Base-by-base conservation (phyloP, 2,329 filamentous ascomycete genomes). In the Ophiosphaerella korrae region DNA sequence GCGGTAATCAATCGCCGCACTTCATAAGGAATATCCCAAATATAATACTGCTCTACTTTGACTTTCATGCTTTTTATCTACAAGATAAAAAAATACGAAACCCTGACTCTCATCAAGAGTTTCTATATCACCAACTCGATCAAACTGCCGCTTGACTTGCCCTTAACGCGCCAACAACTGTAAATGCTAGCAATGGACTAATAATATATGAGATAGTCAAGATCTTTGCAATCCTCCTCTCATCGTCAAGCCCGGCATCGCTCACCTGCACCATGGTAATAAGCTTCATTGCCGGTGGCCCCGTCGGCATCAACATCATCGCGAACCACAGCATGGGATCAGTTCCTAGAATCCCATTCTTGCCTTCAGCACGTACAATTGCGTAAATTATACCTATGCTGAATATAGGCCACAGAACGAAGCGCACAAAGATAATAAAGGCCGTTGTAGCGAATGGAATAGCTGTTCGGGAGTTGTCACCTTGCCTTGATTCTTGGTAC, bases 271-370 rank as follows among this genome's bases (percentile, higher is more conserved):
- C 78, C 52, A 84, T 70, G 1, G 78, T 79, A 11, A 78, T 78
- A 29, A 80, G 70, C 35, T 81, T 80, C 76, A 83, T 74, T 0
- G 81, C 80, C 2, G 80, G 78, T 35, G 81, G 81, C 0, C 82
- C 81, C 1, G 77, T 76, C 0, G 82, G 81, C 78, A 83, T 83
- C 12, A 84, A 64, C 81, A 84, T 84, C 78, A 84, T 78, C 1
- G 73, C 76, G 61, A 88, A 88, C 84, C 84, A 88, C 16, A 88
- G 70, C 56, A 88, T 82, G 0, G 84, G 84, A 61, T 88, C 85
- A 3, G 75, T 60, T 1, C 77, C 75, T 2, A 88, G 62, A 2
- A 83, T 23, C 6, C 53, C 56, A 7, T 45, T 37, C 1, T 58
- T 60, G 0, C 83, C 84, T 42, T 74, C 75, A 26, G 73, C 75